A percentile compares a stretch with the other conserved stretches of the same genome.
Conservation (phyloP, 352 stramenopile genomes). For the Elongisporangium anandrum region DNA sequence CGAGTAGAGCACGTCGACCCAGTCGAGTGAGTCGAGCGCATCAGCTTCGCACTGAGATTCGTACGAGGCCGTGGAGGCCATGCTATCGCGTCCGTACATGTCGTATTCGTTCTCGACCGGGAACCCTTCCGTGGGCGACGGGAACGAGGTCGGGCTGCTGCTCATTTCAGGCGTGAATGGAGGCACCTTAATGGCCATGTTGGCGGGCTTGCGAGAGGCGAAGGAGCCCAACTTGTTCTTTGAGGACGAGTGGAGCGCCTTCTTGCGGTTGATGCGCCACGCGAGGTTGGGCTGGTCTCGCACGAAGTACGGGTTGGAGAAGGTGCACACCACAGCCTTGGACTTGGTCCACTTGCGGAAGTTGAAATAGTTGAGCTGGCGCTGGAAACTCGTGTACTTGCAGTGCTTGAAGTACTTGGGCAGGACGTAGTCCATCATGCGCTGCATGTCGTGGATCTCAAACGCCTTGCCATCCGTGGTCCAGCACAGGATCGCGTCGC, state of each 20-base stretch:
- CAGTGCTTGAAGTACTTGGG: constrained; percentile 91
- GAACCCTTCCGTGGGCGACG: constrained; percentile 37
- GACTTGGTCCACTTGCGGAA: constrained; percentile 86
- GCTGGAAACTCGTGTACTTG: constrained; percentile 88
- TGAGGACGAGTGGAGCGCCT: constrained; percentile 21
- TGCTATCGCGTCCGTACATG: constrained; percentile 6
- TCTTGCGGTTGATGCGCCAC: constrained; percentile 64
- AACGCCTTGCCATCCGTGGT: constrained; percentile 50
- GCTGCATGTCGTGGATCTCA: constrained; percentile 66
- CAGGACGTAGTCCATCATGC: constrained; percentile 80
- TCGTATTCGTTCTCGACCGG: constrained; percentile 16
- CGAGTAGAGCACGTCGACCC: constrained; percentile 49
- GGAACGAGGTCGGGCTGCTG: constrained; percentile 14
- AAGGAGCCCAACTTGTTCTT: constrained; percentile 6
- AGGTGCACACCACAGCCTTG: constrained; percentile 66
- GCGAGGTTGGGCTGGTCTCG: constrained; percentile 50
- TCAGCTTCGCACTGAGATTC: constrained; percentile 5
- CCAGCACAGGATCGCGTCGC: constrained; percentile 40
- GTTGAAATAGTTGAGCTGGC: constrained; percentile 91
- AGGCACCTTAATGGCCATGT: constrained; percentile 39
- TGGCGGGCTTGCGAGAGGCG: constrained; percentile 1
- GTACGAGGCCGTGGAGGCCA: constrained; percentile 1
- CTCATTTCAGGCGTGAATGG: constrained; percentile 1
- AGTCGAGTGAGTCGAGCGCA: constrained; percentile 33
- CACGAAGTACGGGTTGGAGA: constrained; percentile 52